Percentiles rank a stretch among this genome's conserved stretches.
Conservation (phyloP, 2,329 filamentous ascomycete genomes). For the Paecilomyces fulvus region DNA sequence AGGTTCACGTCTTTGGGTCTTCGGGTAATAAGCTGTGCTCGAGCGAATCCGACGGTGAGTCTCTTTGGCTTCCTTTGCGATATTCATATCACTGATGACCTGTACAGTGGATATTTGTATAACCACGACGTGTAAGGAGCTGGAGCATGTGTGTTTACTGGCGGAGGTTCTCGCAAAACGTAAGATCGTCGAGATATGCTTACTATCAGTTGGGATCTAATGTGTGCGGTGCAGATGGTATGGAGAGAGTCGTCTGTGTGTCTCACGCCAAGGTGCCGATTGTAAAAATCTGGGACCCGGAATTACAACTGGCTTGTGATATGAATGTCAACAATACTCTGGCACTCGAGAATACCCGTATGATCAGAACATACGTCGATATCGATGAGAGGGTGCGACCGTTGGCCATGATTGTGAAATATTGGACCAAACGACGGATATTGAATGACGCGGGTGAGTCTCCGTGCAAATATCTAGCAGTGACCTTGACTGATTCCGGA, state of each 20-base stretch:
- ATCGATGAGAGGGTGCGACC: slow-evolving; percentile 85
- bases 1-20: slow-evolving; percentile 92
- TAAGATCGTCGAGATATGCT: slow-evolving; percentile 44
- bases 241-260: slow-evolving; percentile 93
- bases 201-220: neutral
- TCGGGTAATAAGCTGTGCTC: slow-evolving; percentile 93
- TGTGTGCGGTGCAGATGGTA: slow-evolving; percentile 59
- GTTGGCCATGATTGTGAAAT: slow-evolving; percentile 92
- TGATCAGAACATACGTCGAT: slow-evolving; percentile 96
- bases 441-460: slow-evolving; percentile 88
- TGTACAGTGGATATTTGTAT: slow-evolving; percentile 94
- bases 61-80: neutral
- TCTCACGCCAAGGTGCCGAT: slow-evolving; percentile 94
- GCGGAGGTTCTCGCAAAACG: slow-evolving; percentile 76
- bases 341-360: slow-evolving; percentile 89
- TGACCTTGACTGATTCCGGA: slow-evolving; percentile 10
- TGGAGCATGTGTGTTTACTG: slow-evolving; percentile 85
- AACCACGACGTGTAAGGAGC: slow-evolving; percentile 76
- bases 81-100: slow-evolving; percentile 14
- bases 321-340: slow-evolving; percentile 99
- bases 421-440: slow-evolving; percentile 89
- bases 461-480: neutral
- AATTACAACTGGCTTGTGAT: slow-evolving; percentile 80
- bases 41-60: slow-evolving; percentile 85
- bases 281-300: slow-evolving; percentile 97